Evolutionary conservation across 495 filamentous ascomycete species (phyloP).

Genomic region (Lasiosphaeria ovina): DNA sequence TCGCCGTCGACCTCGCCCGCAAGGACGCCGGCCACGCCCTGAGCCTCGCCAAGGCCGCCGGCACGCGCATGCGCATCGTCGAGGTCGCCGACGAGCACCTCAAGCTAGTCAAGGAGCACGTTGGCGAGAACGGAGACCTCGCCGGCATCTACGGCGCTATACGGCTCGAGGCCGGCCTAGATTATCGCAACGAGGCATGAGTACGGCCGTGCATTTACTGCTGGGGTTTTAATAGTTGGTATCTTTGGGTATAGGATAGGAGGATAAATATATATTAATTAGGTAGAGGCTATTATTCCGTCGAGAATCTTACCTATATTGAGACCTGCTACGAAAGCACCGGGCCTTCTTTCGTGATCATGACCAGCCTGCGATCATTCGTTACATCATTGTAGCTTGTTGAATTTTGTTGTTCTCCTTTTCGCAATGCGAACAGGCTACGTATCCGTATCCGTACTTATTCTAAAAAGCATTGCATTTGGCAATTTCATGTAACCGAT

Average conservation of each 20-base stretch:
- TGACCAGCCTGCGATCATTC: no score
- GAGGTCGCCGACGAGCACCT: conserved; percentile 67
- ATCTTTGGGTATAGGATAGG: background rate
- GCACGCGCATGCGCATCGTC: conserved; percentile 60
- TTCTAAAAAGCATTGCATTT: no score
- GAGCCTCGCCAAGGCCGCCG: conserved; percentile 60
- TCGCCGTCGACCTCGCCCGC: conserved; percentile 79
- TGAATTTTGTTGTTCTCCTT: no score
- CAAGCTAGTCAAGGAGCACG: conserved; percentile 65
- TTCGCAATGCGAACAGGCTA: no score
- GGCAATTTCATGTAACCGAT: no score
- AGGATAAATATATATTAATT: no score
- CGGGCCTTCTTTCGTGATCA: no score
- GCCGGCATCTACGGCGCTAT: conserved; percentile 80
- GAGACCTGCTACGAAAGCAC: no score
- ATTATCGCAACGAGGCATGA: conserved; percentile 57
- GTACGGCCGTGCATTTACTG: background rate
- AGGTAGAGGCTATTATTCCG: no score
- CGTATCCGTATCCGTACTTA: background rate
- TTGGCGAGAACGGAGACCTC: conserved; percentile 75
- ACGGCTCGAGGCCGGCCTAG: conserved; percentile 65
- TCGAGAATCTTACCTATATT: background rate
- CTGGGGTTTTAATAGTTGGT: background rate
- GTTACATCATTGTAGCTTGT: no score
- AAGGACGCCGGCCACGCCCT: conserved; percentile 83